Evolutionary conservation across 805 yeast genomes (phyloP), one percentile per base, ranked within the genome.

Genomic region (Kluyveromyces wickerhamii): DNA sequence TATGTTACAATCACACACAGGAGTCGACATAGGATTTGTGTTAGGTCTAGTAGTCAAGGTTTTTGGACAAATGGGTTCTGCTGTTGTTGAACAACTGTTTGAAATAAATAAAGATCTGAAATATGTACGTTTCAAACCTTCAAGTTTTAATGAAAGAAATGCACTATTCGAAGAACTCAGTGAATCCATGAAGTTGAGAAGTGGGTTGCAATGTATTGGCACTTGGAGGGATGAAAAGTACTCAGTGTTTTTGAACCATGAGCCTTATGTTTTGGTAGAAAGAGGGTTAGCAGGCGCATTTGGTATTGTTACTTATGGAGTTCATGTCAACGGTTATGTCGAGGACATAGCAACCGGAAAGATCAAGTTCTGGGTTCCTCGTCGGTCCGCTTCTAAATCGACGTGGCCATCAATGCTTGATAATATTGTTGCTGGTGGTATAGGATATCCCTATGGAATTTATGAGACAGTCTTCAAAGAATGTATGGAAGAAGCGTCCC

Each of bases 371-470:
- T 92, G 97, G 97, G 69, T 89, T 7, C 95, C 98, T 0, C 63
- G 85, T 41, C 64, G 98, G 44, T 71, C 96, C 0, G 55, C 64
- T 4, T 68, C 76, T 2, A 92, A 92, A 55, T 79, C 79, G 12
- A 92, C 98, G 0, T 89, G 74, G 62, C 97, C 98, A 0, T 81
- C 83, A 0, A 80, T 75, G 82, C 68, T 88, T 24, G 98, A 92
- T 55, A 89, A 88, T 55, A 86, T 94, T 1, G 83, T 92, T 5
- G 98, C 95, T 0, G 98, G 98, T 1, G 98, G 98, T 0, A 50
- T 92, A 4, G 96, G 94, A 0, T 68, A 79, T 54, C 95, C 95
- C 0, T 65, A 73, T 44, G 85, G 87, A 0, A 62, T 77, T 2
- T 60, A 65, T 50, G 95, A 85, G 29, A 89, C 96, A 0, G 74